A percentile compares a stretch with the other conserved stretches of the same genome.
These are phyloP conservation scores for Cyberlindnera petersonii DNA, from an alignment of 805 yeast genomes.

Conservation along the genomic window DNA sequence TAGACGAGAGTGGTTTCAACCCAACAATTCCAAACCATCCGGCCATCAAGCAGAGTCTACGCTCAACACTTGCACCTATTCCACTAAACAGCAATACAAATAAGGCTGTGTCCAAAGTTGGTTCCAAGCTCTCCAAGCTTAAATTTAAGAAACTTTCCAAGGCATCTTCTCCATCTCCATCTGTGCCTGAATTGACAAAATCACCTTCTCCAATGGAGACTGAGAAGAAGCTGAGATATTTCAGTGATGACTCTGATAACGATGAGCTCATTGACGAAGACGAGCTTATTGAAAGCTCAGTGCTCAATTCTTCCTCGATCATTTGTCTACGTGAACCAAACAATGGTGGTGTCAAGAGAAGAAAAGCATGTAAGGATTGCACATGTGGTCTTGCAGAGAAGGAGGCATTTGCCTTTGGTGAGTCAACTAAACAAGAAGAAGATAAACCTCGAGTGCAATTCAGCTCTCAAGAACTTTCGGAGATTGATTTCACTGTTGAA, in stretches of 20 bases:
- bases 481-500: conserved; percentile 91
- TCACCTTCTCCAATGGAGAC: conserved; percentile 13
- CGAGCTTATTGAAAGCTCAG: conserved; percentile 31
- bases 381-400: conserved; percentile 92
- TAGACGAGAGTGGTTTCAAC: conserved; percentile 23
- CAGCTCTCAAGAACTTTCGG: conserved; percentile 69
- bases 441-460: conserved; percentile 44
- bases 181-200: conserved; percentile 20
- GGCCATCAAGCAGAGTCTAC: conserved; percentile 22
- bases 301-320: conserved; percentile 36
- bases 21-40: conserved; percentile 25
- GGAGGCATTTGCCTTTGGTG: conserved; percentile 58
- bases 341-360: conserved; percentile 48
- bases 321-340: conserved; percentile 48
- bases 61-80: conserved; percentile 10
- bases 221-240: conserved; percentile 22
- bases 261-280: conserved; percentile 36
- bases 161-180: conserved; percentile 13
- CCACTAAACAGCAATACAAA: conserved; percentile 6
- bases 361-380: conserved; percentile 97
- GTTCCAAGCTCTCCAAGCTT: conserved; percentile 26
- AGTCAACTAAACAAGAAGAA: conserved; percentile 40
- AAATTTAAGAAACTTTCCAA: conserved; percentile 26
- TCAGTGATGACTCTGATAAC: conserved; percentile 25
- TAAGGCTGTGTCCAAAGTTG: conserved; percentile 13